phyloP scores from a whole-genome alignment of 2,329 filamentous ascomycete genomes.

The Fusarium sp. region DNA sequence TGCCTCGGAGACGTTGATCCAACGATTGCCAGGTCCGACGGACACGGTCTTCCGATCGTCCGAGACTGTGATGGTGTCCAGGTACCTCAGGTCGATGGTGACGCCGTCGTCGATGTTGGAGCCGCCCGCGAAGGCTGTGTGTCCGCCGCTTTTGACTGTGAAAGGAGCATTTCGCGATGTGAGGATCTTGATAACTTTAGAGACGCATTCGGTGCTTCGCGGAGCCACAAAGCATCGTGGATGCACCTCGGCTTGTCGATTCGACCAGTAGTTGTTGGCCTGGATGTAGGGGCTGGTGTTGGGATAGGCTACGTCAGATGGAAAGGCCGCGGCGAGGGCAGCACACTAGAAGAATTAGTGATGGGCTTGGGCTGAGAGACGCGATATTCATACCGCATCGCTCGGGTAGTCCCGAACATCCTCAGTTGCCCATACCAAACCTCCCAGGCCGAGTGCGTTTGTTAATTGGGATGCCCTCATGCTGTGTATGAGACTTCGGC shows the following conservation, averaged over 20 bases:
- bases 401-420: background rate
- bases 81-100: slow-evolving; percentile 60
- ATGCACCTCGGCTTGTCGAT: slow-evolving; percentile 20
- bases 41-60: slow-evolving; percentile 24
- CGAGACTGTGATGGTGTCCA: slow-evolving; percentile 48
- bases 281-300: slow-evolving; percentile 9
- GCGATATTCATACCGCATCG: background rate
- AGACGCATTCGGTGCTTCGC: background rate
- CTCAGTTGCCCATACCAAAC: background rate
- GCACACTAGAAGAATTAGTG: background rate
- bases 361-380: background rate
- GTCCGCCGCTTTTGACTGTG: slow-evolving; percentile 67
- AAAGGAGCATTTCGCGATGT: slow-evolving; percentile 51
- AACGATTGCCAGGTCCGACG: slow-evolving; percentile 23
- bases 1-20: slow-evolving; percentile 21
- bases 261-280: slow-evolving; percentile 26
- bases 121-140: slow-evolving; percentile 61
- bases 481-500: too few species aligned
- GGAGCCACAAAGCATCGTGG: slow-evolving; percentile 20
- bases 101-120: slow-evolving; percentile 60
- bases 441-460: background rate
- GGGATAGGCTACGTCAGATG: background rate
- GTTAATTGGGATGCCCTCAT: background rate
- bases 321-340: background rate
- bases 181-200: slow-evolving; percentile 5